Evolutionary conservation across 495 filamentous ascomycete genomes (phyloP), one percentile per base, ranked within the genome.

Genomic region (Trichoderma asperelloides): DNA sequence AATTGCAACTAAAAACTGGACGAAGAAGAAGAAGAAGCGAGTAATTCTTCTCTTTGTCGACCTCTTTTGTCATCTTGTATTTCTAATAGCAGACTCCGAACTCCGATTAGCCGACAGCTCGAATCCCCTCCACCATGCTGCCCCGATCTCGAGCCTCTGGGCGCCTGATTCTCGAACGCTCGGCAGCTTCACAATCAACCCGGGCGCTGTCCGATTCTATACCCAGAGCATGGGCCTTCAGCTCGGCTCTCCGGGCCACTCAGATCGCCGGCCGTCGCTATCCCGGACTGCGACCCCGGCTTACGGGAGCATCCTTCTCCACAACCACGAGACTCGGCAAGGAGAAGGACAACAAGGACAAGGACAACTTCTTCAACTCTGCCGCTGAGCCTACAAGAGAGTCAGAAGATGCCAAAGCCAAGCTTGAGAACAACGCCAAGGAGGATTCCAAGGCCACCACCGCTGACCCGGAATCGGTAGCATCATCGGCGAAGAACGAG

Each of bases 381-480:
- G 62, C 68, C 33, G 71, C 75, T 33, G 66, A 74, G 41, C 68
- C 70, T 5, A 2, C 63, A 9, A 62, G 41, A 12, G 67, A 69
- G 8, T 9, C 39, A 13, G 28, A 63, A 2, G 67, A 68, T 18
- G 68, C 74, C 28, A 73, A 80, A 41, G 71, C 78, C 23, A 70
- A 75, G 63, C 68, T 69, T n/a, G 75, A 77, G 41, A 28, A 63
- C 6, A 70, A 71, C 25, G 68, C 75, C 51, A 71, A 76, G 40
- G 71, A 70, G 37, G 68, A 69, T 65, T 25, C 60, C 63, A 33
- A 37, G 65, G 25, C 71, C 67, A 69, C 73, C 47, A 69, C 72
- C 18, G 51, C 57, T 18, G 21, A 30, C 39, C 21, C 25, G 33
- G 62, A 28, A 23, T 39, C 67, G n/a, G 30, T 16, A 47, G 64